Evolutionary conservation across 192 early-diverging fungal species (phyloP), one percentile per base, ranked within the genome.

Genomic region (Umbelopsis isabellina): DNA sequence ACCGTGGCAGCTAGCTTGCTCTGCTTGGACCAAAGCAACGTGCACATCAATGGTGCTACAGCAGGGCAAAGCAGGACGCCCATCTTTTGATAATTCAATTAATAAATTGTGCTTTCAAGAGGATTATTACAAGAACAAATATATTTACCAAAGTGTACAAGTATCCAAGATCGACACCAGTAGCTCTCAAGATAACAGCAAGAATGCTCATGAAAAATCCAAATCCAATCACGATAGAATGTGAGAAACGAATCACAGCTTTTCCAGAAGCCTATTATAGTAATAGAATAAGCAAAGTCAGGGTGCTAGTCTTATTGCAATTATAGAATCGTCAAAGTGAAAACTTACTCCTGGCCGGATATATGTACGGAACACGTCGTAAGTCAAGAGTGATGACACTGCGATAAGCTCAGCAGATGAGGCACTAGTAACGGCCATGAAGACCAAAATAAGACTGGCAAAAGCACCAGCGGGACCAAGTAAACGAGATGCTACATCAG

Each of bases 401-500:
- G 90, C 91, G 69, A 92, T 91, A 48, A 91, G 68, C 58, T 91
- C 91, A 10, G 89, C 91, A 49, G 89, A 91, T 9, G 91, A 71
- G n/a, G 90, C 89, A 66, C 68, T 73, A 2, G 90, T 91, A 18
- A 92, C 90, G 35, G 91, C 91, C 90, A 91, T 91, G 67, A 91
- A 91, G 2, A 91, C 85, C 13, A 91, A 69, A 45, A 92, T 73
- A 45, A 91, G 69, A 21, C 87, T 81, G 7, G 89, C 91, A 44
- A 88, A 75, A 18, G 85, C 90, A 30, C 90, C 90, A 35, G 80
- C 82, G n/a, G 78, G 66, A 18, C 90, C 90, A 18, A 92, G 47
- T 7, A 91, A 53, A 20, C 85, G 87, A 30, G 86, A 82, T 10
- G 90, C 90, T 25, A 90, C 89, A 27, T 80, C 77, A 7, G 91